These are phyloP conservation scores for Thuidium tamariscinum DNA, from an alignment of 225 moss, liverwort and hornwort species.

Conservation along the genomic window DNA sequence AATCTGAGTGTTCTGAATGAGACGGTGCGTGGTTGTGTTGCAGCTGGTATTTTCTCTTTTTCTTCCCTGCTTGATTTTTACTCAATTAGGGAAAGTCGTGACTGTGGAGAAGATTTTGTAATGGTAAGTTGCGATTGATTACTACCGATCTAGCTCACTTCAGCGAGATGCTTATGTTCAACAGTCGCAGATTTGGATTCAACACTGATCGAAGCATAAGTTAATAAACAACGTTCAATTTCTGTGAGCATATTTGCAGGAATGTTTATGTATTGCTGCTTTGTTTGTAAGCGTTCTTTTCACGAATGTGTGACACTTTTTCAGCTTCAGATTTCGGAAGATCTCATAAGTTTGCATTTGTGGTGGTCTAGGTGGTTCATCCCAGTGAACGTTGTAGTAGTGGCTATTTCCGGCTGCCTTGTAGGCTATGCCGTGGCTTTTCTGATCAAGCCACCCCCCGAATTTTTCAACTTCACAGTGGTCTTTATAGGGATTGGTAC, in stretches of 20 bases:
- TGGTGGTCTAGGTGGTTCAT: conserved; percentile 74
- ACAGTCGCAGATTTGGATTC: not conserved
- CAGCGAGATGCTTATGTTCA: not conserved
- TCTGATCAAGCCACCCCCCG: conserved; percentile 65
- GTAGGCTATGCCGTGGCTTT: conserved; percentile 67
- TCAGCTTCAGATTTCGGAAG: not conserved
- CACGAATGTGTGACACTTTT: not conserved
- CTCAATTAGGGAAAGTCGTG: conserved; percentile 78
- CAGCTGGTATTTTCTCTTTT: conserved; percentile 97
- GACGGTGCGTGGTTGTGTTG: conserved; percentile 15
- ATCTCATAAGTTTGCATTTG: not conserved
- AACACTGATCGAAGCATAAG: not conserved
- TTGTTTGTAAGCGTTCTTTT: not conserved
- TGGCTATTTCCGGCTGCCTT: conserved; percentile 47
- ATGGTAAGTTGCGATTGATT: conserved; percentile 41
- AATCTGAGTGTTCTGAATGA: not conserved
- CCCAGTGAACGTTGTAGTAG: conserved; percentile 71
- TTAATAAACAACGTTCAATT: not conserved
- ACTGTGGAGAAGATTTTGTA: conserved; percentile 73
- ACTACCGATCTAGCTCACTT: not conserved
- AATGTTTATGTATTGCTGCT: not conserved
- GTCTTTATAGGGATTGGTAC: conserved; percentile 92
- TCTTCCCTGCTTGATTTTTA: conserved; percentile 86
- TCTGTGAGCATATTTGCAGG: not conserved
- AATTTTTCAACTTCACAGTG: conserved; percentile 81